phyloP scores from a whole-genome alignment of 1,284 basidiomycete species.

The Schizophyllum commune region DNA sequence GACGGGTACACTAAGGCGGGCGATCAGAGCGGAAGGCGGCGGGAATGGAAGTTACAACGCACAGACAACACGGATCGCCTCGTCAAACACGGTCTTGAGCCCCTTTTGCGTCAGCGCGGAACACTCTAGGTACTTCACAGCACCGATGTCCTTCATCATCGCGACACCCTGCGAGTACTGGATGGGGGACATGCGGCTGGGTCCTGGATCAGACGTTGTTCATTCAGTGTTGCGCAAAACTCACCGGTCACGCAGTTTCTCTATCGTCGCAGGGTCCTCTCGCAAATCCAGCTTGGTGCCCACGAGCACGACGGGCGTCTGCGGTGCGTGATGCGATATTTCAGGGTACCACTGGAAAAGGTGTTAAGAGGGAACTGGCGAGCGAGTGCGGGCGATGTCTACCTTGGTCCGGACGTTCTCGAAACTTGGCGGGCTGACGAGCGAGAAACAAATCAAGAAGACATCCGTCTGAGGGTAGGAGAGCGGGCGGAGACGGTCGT shows the following conservation, averaged over 20 bases:
- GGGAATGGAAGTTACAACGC: slow-evolving; percentile 31
- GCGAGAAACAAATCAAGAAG: slow-evolving; percentile 98
- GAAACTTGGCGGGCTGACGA: slow-evolving; percentile 95
- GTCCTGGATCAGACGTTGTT: slow-evolving; percentile 8
- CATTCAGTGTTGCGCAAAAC: slow-evolving; percentile 14
- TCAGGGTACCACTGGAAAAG: slow-evolving; percentile 85
- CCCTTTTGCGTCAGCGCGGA: slow-evolving; percentile 98
- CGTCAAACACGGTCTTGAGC: slow-evolving; percentile 94
- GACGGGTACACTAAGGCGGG: slow-evolving; percentile 64
- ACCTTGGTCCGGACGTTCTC: slow-evolving; percentile 99
- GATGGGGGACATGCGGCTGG: slow-evolving; percentile 90
- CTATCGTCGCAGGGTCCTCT: slow-evolving; percentile 87
- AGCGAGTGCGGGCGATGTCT: slow-evolving; percentile 16
- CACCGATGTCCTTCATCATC: slow-evolving; percentile 92
- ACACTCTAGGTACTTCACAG: slow-evolving; percentile 96
- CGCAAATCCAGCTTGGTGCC: slow-evolving; percentile 98
- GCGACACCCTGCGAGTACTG: slow-evolving; percentile 84
- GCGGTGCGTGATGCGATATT: slow-evolving; percentile 94
- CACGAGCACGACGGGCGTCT: slow-evolving; percentile 90
- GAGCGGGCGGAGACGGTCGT: slow-evolving; percentile 94
- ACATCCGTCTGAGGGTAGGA: slow-evolving; percentile 99
- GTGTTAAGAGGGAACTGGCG: slow-evolving; percentile 7
- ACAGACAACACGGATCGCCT: slow-evolving; percentile 90
- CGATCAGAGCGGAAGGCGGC: slow-evolving; percentile 9
- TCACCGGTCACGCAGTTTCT: slow-evolving; percentile 87